Evolutionary conservation across 768 basidiomycete species (phyloP).

Genomic region (Xerocomellus chrysenteron): DNA sequence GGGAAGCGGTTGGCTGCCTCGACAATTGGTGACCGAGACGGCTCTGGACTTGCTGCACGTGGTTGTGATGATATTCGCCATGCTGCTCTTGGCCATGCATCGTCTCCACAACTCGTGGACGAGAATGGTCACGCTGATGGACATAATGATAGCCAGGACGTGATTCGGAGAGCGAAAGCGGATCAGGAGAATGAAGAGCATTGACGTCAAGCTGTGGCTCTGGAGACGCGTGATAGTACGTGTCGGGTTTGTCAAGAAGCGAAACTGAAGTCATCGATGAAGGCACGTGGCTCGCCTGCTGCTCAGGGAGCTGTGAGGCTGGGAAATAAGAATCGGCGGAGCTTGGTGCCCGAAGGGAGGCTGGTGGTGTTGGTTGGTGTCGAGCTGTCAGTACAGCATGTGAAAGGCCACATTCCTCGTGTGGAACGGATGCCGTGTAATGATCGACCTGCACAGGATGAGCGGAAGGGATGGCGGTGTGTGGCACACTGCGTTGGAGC

Average conservation of each 20-base stretch:
- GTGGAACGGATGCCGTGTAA: constrained; percentile 29
- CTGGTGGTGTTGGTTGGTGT: constrained; percentile 20
- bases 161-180: constrained; percentile 31
- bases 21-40: constrained; percentile 17
- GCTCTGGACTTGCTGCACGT: constrained; percentile 19
- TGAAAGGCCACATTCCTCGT: constrained; percentile 30
- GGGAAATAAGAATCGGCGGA: constrained; percentile 27
- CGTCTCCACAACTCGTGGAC: constrained; percentile 27
- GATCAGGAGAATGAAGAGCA: constrained; percentile 26
- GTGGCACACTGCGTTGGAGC: constrained; percentile 30
- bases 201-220: constrained; percentile 33
- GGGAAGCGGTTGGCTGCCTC: constrained; percentile 16
- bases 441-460: constrained; percentile 38
- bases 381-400: constrained; percentile 23
- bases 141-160: constrained; percentile 30
- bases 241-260: constrained; percentile 26
- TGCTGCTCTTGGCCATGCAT: constrained; percentile 24
- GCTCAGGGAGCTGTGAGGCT: constrained; percentile 23
- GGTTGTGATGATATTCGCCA: constrained; percentile 28
- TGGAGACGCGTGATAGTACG: constrained; percentile 28
- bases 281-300: constrained; percentile 24
- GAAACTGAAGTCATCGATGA: constrained; percentile 29
- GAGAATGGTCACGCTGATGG: constrained; percentile 26
- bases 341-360: constrained; percentile 19
- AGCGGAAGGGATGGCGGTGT: constrained; percentile 28